Evolutionary conservation across 768 basidiomycete species (phyloP), one percentile per base, ranked within the genome.

Genomic region (Amanita pseudoporphyria): DNA sequence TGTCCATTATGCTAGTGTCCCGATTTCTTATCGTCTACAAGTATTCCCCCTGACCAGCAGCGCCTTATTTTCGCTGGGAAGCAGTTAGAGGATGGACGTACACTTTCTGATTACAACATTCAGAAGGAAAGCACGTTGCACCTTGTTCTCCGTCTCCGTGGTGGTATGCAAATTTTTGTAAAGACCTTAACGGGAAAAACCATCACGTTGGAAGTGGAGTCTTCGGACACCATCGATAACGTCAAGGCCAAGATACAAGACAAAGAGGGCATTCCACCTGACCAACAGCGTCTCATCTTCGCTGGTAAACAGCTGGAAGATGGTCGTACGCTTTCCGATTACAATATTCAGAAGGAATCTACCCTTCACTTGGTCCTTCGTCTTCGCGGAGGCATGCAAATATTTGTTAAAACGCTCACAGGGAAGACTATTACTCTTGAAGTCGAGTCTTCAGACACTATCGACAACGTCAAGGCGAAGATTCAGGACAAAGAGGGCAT

Each of bases 121-220:
- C 79, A 80, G 66, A 79, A 79, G 62, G 78, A 79, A 63, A 75
- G 73, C 2, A 79, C 77, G 26, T 71, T 79, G 13, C 76, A 79
- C 60, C 69, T 82, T 33, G 79, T 77, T 30, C 68, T 65, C 28
- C 68, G 71, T 47, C 67, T 71, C 6, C 69, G 69, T 58, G 68
- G 68, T 35, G 70, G 70, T 42, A 87, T 87, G 86, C 85, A 91
- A 67, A 87, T 90, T 60, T 89, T 88, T 53, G 84, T 92, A 40
- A 92, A 92, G 74, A 89, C 87, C 19, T 69, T 90, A 39, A 90
- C 87, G 6, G 87, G 88, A 53, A 90, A 91, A 82, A 91, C 88
- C 24, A 88, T 90, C 66, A 89, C 87, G n/a, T 73, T 88, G 33
- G 87, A 88, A 64, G 86, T 87, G 33, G 87, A 87, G 67, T 82